Conservation (phyloP, 2,329 filamentous ascomycete species). For the Phaeosphaeriaceae sp. region DNA sequence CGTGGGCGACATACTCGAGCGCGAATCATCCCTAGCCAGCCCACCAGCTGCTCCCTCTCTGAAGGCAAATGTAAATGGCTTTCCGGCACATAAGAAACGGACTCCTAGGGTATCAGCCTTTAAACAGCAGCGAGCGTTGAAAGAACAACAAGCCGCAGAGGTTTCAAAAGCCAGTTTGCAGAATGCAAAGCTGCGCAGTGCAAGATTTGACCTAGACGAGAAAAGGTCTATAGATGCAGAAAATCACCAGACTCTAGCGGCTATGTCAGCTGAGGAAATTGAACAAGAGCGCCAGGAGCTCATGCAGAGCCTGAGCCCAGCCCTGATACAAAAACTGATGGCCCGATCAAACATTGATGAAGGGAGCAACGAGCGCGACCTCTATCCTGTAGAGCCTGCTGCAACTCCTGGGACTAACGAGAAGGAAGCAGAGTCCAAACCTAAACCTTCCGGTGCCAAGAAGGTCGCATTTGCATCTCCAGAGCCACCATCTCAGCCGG, state of each 20-base stretch:
- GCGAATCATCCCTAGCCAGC: constrained; percentile 64
- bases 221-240: constrained; percentile 79
- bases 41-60: constrained; percentile 68
- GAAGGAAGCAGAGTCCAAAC: constrained; percentile 13
- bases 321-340: constrained; percentile 77
- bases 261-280: constrained; percentile 84
- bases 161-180: constrained; percentile 12
- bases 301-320: constrained; percentile 76
- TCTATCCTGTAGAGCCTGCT: constrained; percentile 20
- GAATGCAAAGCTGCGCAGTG: constrained; percentile 21
- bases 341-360: constrained; percentile 78
- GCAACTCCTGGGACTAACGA: constrained; percentile 15
- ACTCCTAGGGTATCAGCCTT: constrained; percentile 72
- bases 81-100: constrained; percentile 87
- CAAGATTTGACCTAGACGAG: constrained; percentile 47
- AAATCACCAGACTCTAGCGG: constrained; percentile 73
- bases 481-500: constrained; percentile 11
- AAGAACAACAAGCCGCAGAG: constrained; percentile 27
- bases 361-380: constrained; percentile 52
- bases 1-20: constrained; percentile 81
- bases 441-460: constrained; percentile 24
- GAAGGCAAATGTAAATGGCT: constrained; percentile 68
- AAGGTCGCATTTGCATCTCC: constrained; percentile 44
- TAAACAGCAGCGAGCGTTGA: constrained; percentile 68
- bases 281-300: constrained; percentile 80